These are phyloP conservation scores for Gyrodon tennesseensis DNA, from an alignment of 1,284 basidiomycete genomes.

Conservation along the genomic window DNA sequence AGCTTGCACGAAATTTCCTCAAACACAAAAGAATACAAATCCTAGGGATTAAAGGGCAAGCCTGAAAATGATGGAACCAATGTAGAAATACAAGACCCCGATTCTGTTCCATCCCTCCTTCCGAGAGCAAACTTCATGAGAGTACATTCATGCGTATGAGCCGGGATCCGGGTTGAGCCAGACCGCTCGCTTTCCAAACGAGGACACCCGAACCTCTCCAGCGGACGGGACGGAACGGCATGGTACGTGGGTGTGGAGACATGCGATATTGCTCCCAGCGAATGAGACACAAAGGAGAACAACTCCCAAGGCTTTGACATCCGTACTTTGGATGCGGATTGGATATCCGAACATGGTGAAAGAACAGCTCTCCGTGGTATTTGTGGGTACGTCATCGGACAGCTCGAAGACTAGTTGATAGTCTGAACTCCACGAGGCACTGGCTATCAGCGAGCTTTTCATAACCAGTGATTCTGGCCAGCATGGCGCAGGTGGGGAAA, in stretches of 20 bases:
- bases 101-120: constrained; percentile 6
- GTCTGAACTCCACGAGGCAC: constrained; percentile 29
- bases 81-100: constrained; percentile 25
- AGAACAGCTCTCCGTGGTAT: constrained; percentile 15
- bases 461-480: constrained; percentile 30
- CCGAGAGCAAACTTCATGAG: constrained; percentile 33
- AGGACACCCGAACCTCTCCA: constrained; percentile 31
- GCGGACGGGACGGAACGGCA: constrained; percentile 22
- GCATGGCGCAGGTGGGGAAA: constrained; percentile 5
- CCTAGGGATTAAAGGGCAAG: constrained; percentile 32
- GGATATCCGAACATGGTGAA: constrained; percentile 31
- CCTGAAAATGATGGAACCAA: constrained; percentile 36
- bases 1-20: constrained; percentile 38
- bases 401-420: constrained; percentile 17
- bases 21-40: constrained; percentile 35
- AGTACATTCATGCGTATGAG: constrained; percentile 26
- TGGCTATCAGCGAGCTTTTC: constrained; percentile 20
- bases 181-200: constrained; percentile 35
- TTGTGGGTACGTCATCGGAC: constrained; percentile 27
- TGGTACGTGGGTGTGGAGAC: constrained; percentile 12
- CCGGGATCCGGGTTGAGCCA: constrained; percentile 30
- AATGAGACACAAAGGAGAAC: constrained; percentile 28
- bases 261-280: constrained; percentile 20
- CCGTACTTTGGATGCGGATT: background rate
- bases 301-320: constrained; percentile 10